Conservation (phyloP, 2,329 filamentous ascomycete genomes). For the Bipolaris cookei region DNA sequence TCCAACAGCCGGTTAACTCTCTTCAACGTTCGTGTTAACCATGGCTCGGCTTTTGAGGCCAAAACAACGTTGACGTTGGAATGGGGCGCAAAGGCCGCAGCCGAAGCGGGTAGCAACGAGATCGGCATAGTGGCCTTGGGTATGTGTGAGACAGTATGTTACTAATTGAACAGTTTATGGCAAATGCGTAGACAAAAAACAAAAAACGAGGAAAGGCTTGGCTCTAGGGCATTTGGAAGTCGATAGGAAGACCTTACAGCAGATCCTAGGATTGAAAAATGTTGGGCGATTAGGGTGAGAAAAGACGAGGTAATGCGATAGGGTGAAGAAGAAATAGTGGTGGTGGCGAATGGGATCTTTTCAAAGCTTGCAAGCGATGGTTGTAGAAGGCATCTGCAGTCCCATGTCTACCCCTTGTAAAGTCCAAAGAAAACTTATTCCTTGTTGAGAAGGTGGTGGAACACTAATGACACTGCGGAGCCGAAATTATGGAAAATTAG, state of each 20-base stretch:
- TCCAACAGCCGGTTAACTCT: slow-evolving; percentile 97
- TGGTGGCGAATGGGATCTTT: slow-evolving; percentile 47
- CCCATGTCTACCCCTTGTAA: too few species aligned
- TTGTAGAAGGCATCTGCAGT: slow-evolving; percentile 21
- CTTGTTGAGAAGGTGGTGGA: too few species aligned
- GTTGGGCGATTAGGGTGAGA: slow-evolving; percentile 51
- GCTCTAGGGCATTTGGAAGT: slow-evolving; percentile 45
- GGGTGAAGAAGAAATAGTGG: slow-evolving; percentile 48
- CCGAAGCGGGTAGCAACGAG: slow-evolving; percentile 91
- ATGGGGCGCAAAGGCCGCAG: slow-evolving; percentile 92
- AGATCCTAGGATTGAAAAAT: slow-evolving; percentile 46
- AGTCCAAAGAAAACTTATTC: too few species aligned
- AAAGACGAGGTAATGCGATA: slow-evolving; percentile 52
- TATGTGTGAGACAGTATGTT: slow-evolving; percentile 25
- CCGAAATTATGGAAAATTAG: too few species aligned
- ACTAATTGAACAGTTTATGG: slow-evolving; percentile 37
- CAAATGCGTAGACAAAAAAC: slow-evolving; percentile 39
- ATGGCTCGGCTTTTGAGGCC: slow-evolving; percentile 88
- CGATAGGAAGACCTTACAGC: slow-evolving; percentile 41
- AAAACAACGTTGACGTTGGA: slow-evolving; percentile 94
- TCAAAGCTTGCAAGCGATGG: slow-evolving; percentile 47
- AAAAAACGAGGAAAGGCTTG: slow-evolving; percentile 36
- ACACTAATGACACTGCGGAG: too few species aligned
- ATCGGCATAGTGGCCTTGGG: slow-evolving; percentile 71
- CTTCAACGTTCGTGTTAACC: slow-evolving; percentile 96